Base-by-base conservation (phyloP, 129 eudicot genomes). In the Helianthus tuberosus region DNA sequence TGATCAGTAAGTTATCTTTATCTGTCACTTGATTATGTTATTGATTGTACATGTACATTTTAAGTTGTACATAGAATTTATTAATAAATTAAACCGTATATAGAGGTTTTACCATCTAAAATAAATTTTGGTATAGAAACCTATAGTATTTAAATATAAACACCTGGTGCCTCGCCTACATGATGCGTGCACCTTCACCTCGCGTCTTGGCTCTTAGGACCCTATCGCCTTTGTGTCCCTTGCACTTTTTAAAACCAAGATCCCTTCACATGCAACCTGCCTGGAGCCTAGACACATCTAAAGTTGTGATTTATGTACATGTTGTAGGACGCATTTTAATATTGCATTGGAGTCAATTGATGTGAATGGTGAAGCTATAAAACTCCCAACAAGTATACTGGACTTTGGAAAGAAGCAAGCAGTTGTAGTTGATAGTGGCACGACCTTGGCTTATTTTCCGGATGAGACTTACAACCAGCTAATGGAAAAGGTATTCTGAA, bases 371-470 rank as follows among this genome's bases (percentile, higher is more conserved):
- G 83, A 81, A 11, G 66, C 72, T 79, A 52, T 91, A 60, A 70
- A 88, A 83, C 82, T 84, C 69, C 86, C 90, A 14, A 71, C 86
- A 49, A 83, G 80, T 84, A 32, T 82, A 50, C 82, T 84, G 59
- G 91, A 82, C 69, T 64, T 86, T 66, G 88, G 73, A 35, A 69
- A 84, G 50, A 80, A 78, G 16, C 70, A 85, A 74, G 93, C 91
- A 73, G 85, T 88, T 46, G 79, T 90, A 43, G 79, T 90, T 65
- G 96, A 90, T 57, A 90, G 96, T 72, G 97, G 97, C 27, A 91
- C 97, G 43, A 91, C 97, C 43, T 82, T 91, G 85, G 97, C 97
- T 27, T 91, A 91, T 91, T 89, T 91, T 73, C 94, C 93, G 13
- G 77, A 85, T 76, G 89, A 84, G 47, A 75, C 84, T 62, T 85